A percentile compares a stretch with the other conserved stretches of the same genome.
phyloP scores from a whole-genome alignment of 768 basidiomycete genomes.

The Naganishia vaughanmartiniae region DNA sequence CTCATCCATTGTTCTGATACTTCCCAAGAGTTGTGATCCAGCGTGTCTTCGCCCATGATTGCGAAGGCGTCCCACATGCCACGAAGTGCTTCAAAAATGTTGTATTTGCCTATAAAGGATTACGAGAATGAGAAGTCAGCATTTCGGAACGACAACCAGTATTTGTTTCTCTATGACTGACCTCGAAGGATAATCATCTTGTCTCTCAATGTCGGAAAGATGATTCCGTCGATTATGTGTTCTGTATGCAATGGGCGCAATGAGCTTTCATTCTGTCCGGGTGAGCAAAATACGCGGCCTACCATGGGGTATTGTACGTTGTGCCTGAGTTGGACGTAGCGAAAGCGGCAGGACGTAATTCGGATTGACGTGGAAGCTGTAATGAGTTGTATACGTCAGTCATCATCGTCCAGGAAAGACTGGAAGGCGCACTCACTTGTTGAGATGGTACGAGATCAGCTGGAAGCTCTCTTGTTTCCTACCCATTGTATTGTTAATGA shows the following conservation, averaged over 20 bases:
- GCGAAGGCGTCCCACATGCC: conserved; percentile 73
- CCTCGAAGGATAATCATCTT: conserved; percentile 85
- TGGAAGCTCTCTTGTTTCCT: conserved; percentile 35
- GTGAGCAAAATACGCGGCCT: conserved; percentile 38
- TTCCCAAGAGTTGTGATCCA: conserved; percentile 90
- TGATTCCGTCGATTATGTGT: conserved; percentile 82
- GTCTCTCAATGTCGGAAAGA: conserved; percentile 85
- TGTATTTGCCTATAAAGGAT: conserved; percentile 38
- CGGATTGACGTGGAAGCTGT: conserved; percentile 58
- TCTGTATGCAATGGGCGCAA: conserved; percentile 56
- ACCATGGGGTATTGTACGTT: conserved; percentile 83
- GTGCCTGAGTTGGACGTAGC: conserved; percentile 80
- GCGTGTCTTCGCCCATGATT: conserved; percentile 65
- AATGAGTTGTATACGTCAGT: conserved; percentile 51
- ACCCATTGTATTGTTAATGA: conserved; percentile 20
- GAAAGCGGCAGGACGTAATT: conserved; percentile 85
- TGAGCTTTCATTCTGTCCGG: neutral
- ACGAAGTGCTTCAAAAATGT: conserved; percentile 52
- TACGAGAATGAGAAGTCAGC: neutral
- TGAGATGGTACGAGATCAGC: conserved; percentile 74
- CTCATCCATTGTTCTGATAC: conserved; percentile 74
- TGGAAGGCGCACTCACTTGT: conserved; percentile 57
- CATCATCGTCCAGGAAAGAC: neutral
- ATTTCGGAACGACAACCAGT: neutral
- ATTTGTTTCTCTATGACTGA: conserved; percentile 45